Evolutionary conservation across 495 filamentous ascomycete species (phyloP).

Genomic region (Neurospora intermedia): DNA sequence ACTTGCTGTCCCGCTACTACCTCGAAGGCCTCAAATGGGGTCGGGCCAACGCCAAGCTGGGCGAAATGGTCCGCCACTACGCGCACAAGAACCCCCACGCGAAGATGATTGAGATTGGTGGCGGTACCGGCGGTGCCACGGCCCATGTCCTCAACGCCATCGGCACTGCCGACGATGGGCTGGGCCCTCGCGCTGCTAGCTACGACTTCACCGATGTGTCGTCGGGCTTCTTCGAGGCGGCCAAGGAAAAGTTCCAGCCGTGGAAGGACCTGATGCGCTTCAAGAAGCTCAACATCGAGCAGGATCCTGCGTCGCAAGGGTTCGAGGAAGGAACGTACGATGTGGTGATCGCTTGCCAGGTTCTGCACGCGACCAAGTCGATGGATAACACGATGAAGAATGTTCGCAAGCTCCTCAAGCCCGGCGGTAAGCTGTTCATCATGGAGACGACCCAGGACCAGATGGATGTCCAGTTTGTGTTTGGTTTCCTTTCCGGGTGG

Average conservation of each 20-base stretch:
- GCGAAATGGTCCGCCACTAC: conserved; percentile 20
- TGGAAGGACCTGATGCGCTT: conserved; percentile 23
- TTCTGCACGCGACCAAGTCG: conserved; percentile 41
- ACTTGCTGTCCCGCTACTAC: conserved; percentile 21
- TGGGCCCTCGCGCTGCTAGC: conserved; percentile 8
- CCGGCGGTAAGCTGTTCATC: conserved; percentile 27
- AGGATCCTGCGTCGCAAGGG: conserved; percentile 34
- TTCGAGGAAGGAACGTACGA: conserved; percentile 37
- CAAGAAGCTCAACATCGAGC: conserved; percentile 35
- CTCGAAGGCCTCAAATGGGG: conserved; percentile 20
- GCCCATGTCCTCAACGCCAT: conserved; percentile 25
- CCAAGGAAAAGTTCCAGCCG: conserved; percentile 32
- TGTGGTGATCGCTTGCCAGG: conserved; percentile 41
- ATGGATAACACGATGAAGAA: conserved; percentile 38
- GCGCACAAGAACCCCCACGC: conserved; percentile 30
- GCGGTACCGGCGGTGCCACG: conserved; percentile 42
- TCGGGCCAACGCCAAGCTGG: conserved; percentile 17
- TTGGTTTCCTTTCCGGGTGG: conserved; percentile 24
- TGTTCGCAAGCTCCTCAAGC: conserved; percentile 29
- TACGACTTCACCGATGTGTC: conserved; percentile 47
- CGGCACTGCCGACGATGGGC: conserved; percentile 4
- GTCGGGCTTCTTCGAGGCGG: conserved; percentile 39
- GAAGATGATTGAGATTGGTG: conserved; percentile 42
- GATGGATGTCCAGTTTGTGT: conserved; percentile 19
- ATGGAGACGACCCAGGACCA: conserved; percentile 27